A percentile compares a stretch with the other conserved stretches of the same genome.
phyloP scores from a whole-genome alignment of 2,329 filamentous ascomycete genomes.

The Fusarium odoratissimum region DNA sequence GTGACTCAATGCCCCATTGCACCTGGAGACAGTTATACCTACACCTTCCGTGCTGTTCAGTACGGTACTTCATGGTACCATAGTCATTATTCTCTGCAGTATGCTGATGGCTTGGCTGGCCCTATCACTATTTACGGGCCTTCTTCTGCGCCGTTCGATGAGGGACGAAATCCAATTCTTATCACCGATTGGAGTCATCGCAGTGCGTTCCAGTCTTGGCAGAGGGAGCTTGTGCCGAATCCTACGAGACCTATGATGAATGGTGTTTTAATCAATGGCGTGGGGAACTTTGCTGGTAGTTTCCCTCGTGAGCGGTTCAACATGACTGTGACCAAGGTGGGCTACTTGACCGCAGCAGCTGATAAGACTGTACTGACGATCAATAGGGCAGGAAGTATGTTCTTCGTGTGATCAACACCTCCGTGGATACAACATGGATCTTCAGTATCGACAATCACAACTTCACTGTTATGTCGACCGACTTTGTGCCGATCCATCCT shows the following conservation, averaged over 20 bases:
- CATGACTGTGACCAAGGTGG: neutral
- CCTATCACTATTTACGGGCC: slow-evolving; percentile 32
- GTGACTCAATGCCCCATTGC: neutral
- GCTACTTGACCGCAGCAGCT: too few relatives aligned
- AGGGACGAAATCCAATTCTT: slow-evolving; percentile 10
- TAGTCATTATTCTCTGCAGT: slow-evolving; percentile 36
- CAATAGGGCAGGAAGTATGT: neutral
- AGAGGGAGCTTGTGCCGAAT: slow-evolving; percentile 6
- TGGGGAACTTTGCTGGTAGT: slow-evolving; percentile 12
- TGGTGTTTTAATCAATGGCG: slow-evolving; percentile 12
- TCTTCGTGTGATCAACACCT: slow-evolving; percentile 1
- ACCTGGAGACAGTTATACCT: neutral
- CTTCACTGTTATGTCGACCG: neutral
- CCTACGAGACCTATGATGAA: slow-evolving; percentile 15
- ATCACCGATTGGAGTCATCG: slow-evolving; percentile 15
- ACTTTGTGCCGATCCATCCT: neutral
- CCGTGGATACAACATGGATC: neutral
- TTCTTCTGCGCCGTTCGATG: neutral
- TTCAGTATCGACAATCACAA: slow-evolving; percentile 4
- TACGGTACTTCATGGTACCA: slow-evolving; percentile 37
- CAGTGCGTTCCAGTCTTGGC: slow-evolving; percentile 9
- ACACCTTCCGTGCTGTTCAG: slow-evolving; percentile 24
- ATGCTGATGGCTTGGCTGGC: slow-evolving; percentile 34
- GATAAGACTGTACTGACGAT: too few relatives aligned
- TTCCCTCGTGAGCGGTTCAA: slow-evolving; percentile 14